Base-by-base conservation (phyloP, 257 asterid genomes). In the Solanum chmielewskii region DNA sequence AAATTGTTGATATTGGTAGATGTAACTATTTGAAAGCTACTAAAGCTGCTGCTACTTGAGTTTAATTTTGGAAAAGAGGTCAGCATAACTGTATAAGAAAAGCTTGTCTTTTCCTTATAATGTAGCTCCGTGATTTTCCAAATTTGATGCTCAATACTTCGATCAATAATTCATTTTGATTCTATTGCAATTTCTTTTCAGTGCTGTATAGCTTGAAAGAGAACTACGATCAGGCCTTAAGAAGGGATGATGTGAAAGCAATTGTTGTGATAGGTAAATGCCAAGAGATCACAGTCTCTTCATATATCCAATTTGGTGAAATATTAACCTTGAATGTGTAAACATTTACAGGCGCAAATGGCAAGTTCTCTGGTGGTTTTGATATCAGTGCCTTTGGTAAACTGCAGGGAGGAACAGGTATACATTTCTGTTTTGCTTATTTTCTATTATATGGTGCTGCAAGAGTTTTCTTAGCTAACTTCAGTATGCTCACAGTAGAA, bases 281-380 rank as follows among this genome's bases (percentile, higher is more conserved):
- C 31, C 33, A 9, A 78, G 73, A 60, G 16, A 52, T 83, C 81
- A 39, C 7, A 49, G 68, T 18, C 42, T 85, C 86, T 75, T 87
- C 73, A 66, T 84, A 73, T 49, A 29, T 47, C 29, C 69, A 12
- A 49, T 33, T 70, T 33, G 8, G 27, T 85, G 86, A 84, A 41
- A 49, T 89, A 35, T 89, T 76, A 88, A 59, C 33, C 86, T 31
- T 86, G 27, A 27, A 47, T 70, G 78, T 60, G 68, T 80, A 29
- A 80, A 9, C 69, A 70, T 86, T 91, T 88, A 89, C 94, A 97
- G 99, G 99, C 88, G 96, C 95, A 62, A 91, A 93, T 73, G 98
- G 99, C 73, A 97, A 95, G 89, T 97, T 97, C 89, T 97, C 99
- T 47, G 99, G 99, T 87, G 99, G 99, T 83, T 96, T 97, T 83